Conservation (phyloP, 1,284 basidiomycete species). For the Entoloma clypeatum region DNA sequence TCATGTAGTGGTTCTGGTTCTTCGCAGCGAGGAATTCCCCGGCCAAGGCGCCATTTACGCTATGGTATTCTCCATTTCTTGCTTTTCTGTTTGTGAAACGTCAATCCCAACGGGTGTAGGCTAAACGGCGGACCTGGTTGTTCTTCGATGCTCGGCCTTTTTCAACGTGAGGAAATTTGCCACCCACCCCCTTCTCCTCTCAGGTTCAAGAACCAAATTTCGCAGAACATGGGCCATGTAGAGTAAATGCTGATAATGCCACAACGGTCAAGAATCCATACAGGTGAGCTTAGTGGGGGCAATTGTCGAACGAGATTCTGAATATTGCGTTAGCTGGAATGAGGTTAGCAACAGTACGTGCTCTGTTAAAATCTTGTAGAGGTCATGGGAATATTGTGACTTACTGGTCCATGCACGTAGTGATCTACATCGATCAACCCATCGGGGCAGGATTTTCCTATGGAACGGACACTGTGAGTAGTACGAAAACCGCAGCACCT, state of each 20-base stretch:
- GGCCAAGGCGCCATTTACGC: slow-evolving; percentile 59
- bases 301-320: neutral
- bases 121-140: slow-evolving; percentile 60
- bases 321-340: slow-evolving; percentile 52
- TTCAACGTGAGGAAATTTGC: slow-evolving; percentile 44
- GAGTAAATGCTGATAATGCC: slow-evolving; percentile 48
- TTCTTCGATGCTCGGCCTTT: slow-evolving; percentile 63
- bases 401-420: slow-evolving; percentile 28
- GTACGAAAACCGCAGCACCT: slow-evolving; percentile 48
- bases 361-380: slow-evolving; percentile 4
- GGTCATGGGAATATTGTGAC: neutral
- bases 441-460: slow-evolving; percentile 67
- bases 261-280: slow-evolving; percentile 53
- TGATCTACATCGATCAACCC: slow-evolving; percentile 77
- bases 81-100: slow-evolving; percentile 4
- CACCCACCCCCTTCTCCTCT: slow-evolving; percentile 10
- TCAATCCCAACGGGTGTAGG: slow-evolving; percentile 28
- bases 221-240: slow-evolving; percentile 58
- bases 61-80: slow-evolving; percentile 44
- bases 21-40: slow-evolving; percentile 59
- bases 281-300: slow-evolving; percentile 33
- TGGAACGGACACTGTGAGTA: slow-evolving; percentile 51
- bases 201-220: slow-evolving; percentile 3
- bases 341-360: slow-evolving; percentile 58
- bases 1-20: slow-evolving; percentile 65